Conservation (phyloP, 2,329 filamentous ascomycete species). For the Epichloe sp. region DNA sequence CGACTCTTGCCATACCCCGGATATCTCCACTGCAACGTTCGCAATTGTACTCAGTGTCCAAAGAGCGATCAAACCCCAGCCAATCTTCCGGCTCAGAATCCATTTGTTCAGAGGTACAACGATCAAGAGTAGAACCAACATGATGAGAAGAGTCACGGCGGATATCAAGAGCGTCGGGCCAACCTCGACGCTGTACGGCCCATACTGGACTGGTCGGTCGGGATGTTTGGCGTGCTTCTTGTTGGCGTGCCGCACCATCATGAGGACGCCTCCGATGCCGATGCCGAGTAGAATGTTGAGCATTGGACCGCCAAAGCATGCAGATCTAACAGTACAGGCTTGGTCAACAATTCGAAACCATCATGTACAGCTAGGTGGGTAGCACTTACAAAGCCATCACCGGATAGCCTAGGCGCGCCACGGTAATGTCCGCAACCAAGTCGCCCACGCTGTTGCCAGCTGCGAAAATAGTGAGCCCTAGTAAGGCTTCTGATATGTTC, state of each 20-base stretch:
- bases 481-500: conserved; percentile 85
- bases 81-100: conserved; percentile 72
- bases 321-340: conserved; percentile 39
- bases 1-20: conserved; percentile 32
- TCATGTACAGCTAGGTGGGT: neutral
- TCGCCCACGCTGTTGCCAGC: conserved; percentile 93
- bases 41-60: conserved; percentile 70
- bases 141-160: conserved; percentile 69
- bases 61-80: conserved; percentile 63
- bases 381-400: conserved; percentile 70
- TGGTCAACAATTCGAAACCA: neutral
- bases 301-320: conserved; percentile 97
- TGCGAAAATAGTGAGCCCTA: conserved; percentile 91
- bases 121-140: conserved; percentile 64
- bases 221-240: conserved; percentile 55
- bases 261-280: conserved; percentile 79
- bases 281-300: conserved; percentile 93
- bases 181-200: conserved; percentile 72
- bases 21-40: conserved; percentile 72
- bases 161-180: conserved; percentile 76
- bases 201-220: conserved; percentile 48
- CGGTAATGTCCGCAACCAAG: conserved; percentile 85
- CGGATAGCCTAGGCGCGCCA: conserved; percentile 83
- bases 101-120: conserved; percentile 76
- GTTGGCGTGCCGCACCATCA: conserved; percentile 62